A percentile compares a stretch with the other conserved stretches of the same genome.
phyloP scores from a whole-genome alignment of 306 rosid species.

The Leucaena leucocephala region DNA sequence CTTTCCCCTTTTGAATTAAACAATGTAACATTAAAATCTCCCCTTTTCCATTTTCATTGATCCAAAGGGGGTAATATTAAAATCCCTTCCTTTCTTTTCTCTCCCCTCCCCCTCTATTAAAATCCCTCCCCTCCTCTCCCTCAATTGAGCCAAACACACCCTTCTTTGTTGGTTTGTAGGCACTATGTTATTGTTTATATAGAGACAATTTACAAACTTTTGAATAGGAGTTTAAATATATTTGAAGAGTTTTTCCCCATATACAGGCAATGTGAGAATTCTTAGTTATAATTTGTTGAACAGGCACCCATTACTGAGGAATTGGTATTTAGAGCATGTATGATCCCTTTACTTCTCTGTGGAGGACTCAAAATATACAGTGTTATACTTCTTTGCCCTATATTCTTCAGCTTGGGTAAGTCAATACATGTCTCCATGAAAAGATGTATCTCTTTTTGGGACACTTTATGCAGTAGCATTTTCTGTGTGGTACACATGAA shows the following conservation, averaged over 20 bases:
- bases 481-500: neutral
- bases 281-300: constrained; percentile 36
- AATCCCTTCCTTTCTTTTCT: too few species aligned
- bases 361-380: constrained; percentile 71
- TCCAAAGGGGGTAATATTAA: too few species aligned
- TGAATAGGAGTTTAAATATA: neutral
- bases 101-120: too few species aligned
- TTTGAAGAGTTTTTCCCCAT: constrained; percentile 17
- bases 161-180: neutral
- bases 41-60: too few species aligned
- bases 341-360: constrained; percentile 91
- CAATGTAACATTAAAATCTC: too few species aligned
- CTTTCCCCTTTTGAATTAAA: too few species aligned
- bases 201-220: constrained; percentile 5
- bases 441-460: neutral
- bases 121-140: too few species aligned
- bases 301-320: constrained; percentile 97
- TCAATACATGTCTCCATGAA: constrained; percentile 28
- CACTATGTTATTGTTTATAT: neutral
- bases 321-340: constrained; percentile 94
- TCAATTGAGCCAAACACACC: too few species aligned
- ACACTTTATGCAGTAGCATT: neutral
- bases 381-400: constrained; percentile 72
- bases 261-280: constrained; percentile 19
- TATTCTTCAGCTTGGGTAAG: constrained; percentile 95